Evolutionary conservation across 2,329 filamentous ascomycete genomes (phyloP), one percentile per base, ranked within the genome.

Genomic region (Emmonsiellopsis sp.): DNA sequence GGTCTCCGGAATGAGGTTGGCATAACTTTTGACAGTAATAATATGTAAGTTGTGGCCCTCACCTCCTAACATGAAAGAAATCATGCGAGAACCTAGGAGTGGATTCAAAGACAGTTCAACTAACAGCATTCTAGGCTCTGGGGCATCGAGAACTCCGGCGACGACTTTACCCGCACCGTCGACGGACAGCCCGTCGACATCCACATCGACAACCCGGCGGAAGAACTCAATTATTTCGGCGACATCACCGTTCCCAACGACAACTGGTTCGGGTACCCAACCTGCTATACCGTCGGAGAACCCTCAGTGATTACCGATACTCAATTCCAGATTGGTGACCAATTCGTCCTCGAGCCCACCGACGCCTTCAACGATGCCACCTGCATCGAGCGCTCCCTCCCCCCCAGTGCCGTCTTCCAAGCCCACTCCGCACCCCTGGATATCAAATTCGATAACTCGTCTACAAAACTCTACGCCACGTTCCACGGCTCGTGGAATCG

Each of bases 1-100:
- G 86, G 86, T 9, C 73, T 90, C 51, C 77, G 85, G 38, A 89
- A 89, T 65, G 83, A 83, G 1, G 85, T 88, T 4, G 86, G 85
- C 8, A 70, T 89, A 3, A 83, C 73, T n/a, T 84, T 41, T 15
- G 48, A 51, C 20, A 86, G 66, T 76, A 87, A 52, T 34, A 31
- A 51, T 35, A 50, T 56, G 20, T 43, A 9, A 16, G 32, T 54
- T 50, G 10, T 48, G 7, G 35, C 43, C 15, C 5, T 37, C 32
- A 38, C 32, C 43, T 43, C 7, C 11, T 32, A 16, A 34, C 37
- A 40, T 40, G 15, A 40, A 11, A 40, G 15, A 40, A 11, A 26
- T 26, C 20, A 26, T 26, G 20, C 20, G 20, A 26, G 20, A 26
- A 5, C 20, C 20, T 26, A 26, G 20, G 20, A 26, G 20, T 26